A percentile compares a stretch with the other conserved stretches of the same genome.
phyloP scores from a whole-genome alignment of 441 rosid genomes.

The Euphorbia celastroides region DNA sequence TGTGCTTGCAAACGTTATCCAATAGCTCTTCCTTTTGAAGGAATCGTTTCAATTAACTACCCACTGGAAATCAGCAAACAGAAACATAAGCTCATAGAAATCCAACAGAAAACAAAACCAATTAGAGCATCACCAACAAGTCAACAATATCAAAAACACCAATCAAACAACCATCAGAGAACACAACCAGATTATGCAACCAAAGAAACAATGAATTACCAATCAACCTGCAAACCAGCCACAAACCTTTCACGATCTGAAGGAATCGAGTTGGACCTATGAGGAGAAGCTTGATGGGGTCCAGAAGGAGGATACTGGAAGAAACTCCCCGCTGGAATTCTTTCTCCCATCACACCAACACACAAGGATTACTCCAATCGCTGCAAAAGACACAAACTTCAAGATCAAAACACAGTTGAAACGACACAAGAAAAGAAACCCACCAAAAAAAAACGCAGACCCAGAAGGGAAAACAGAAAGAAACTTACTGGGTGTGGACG shows the following conservation, averaged over 20 bases:
- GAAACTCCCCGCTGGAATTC: slow-evolving; percentile 83
- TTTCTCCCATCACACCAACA: slow-evolving; percentile 64
- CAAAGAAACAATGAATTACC: slow-evolving; percentile 10
- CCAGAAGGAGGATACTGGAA: slow-evolving; percentile 84
- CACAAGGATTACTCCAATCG: slow-evolving; percentile 1
- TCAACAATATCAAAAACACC: slow-evolving; percentile 10
- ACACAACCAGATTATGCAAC: slow-evolving; percentile 10
- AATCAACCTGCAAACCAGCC: neutral
- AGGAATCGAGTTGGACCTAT: slow-evolving; percentile 64
- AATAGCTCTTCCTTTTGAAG: neutral
- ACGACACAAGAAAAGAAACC: slow-evolving; percentile 4
- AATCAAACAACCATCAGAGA: slow-evolving; percentile 6
- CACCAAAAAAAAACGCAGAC: neutral
- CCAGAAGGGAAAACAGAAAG: neutral
- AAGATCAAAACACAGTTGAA: slow-evolving; percentile 18
- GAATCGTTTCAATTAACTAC: neutral
- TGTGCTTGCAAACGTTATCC: too few species aligned
- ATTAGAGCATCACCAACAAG: slow-evolving; percentile 2
- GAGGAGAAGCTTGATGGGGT: slow-evolving; percentile 80
- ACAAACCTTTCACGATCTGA: slow-evolving; percentile 79
- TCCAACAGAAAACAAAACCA: neutral
- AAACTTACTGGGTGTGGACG: slow-evolving; percentile 26
- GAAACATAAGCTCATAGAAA: neutral
- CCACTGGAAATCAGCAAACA: neutral
- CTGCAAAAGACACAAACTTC: slow-evolving; percentile 1